Evolutionary conservation across 495 filamentous ascomycete genomes (phyloP), one percentile per base, ranked within the genome.

Genomic region (Podospora australis): DNA sequence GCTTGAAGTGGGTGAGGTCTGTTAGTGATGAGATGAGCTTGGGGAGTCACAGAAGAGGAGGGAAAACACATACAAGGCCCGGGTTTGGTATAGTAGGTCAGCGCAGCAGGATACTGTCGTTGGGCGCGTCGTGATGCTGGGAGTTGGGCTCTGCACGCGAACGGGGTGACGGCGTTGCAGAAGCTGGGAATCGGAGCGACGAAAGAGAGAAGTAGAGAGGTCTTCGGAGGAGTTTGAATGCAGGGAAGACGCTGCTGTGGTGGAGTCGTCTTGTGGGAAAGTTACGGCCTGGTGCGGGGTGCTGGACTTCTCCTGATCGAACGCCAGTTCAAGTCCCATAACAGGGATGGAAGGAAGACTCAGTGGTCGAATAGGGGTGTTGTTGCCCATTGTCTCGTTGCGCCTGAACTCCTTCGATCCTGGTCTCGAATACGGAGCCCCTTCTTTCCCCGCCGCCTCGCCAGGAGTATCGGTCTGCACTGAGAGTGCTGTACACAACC

Each of bases 291-390:
- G 50, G 34, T 11, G 43, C 29, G 21, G n/a, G 19, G 28, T 23
- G n/a, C 13, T 42, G 23, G 23, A 16, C 20, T n/a, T 24, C 44
- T 4, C 30, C 22, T 4, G 22, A 16, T 24, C 44, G 42, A 17
- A 36, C 34, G 20, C 30, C 19, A 47, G 23, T 4, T 53, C 50
- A 22, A 52, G 36, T n/a, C 43, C 39, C 29, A 53, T 24, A 35
- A 48, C 45, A 1, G 50, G 50, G 17, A 53, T 53, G 17, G 17
- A 44, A 17, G 50, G 50, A 2, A 53, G 45, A 19, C 39, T 44
- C 23, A 45, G 50, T 5, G 50, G 22, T 17, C 45, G 36, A 23
- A 23, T 48, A 32, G 11, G 20, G 9, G 28, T 22, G 44, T 42
- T 29, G 45, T 39, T 26, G 50, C 49, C 49, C 45, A 46, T 23